phyloP scores from a whole-genome alignment of 768 basidiomycete species.

The Fomitopsis pulvina region DNA sequence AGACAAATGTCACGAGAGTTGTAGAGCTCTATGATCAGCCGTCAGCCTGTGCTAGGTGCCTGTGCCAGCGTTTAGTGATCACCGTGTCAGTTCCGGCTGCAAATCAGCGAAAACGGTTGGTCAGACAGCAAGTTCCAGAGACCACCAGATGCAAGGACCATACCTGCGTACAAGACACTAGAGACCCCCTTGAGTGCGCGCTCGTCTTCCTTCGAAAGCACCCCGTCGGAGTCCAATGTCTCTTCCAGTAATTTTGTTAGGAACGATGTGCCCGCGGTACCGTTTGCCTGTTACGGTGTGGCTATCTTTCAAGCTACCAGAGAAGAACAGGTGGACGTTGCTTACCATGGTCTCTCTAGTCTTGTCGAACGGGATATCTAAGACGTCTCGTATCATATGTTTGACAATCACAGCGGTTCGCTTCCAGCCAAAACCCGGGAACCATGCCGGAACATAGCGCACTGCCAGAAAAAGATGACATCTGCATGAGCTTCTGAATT shows the following conservation, averaged over 20 bases:
- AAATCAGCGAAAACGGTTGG: no score
- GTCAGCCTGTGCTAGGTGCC: no score
- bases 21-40: conserved; percentile 26
- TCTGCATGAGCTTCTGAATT: background rate
- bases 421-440: conserved; percentile 30
- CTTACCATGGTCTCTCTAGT: conserved; percentile 25
- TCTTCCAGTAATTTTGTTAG: conserved; percentile 1
- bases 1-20: conserved; percentile 27
- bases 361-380: conserved; percentile 22
- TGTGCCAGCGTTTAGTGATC: no score
- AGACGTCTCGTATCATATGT: conserved; percentile 7
- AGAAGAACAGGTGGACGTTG: background rate
- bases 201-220: background rate
- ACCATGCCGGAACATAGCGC: conserved; percentile 30
- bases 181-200: background rate
- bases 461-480: conserved; percentile 10
- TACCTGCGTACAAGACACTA: conserved; percentile 13
- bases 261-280: conserved; percentile 6
- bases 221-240: conserved; percentile 1
- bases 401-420: conserved; percentile 7
- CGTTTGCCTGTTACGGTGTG: background rate
- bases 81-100: no score
- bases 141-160: no score
- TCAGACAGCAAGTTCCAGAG: background rate
- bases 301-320: background rate